These are phyloP conservation scores for Medicago arabica DNA, from an alignment of 306 rosid species.

Conservation along the genomic window DNA sequence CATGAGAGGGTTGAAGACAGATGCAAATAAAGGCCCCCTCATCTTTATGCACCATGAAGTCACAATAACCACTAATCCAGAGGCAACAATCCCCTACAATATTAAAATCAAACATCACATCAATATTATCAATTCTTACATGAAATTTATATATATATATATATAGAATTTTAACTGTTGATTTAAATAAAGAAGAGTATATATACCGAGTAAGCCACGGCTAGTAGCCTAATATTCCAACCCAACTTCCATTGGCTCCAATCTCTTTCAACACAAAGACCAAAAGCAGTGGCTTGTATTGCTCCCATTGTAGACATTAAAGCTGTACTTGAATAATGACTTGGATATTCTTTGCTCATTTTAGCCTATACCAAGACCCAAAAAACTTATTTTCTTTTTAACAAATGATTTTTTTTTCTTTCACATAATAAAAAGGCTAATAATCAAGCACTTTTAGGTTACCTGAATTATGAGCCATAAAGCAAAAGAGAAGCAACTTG, in stretches of 20 bases:
- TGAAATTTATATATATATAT: neutral
- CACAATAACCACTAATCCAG: constrained; percentile 44
- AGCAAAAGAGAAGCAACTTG: constrained; percentile 50
- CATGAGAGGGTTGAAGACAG: constrained; percentile 51
- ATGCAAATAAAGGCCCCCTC: constrained; percentile 55
- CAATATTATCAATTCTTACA: neutral
- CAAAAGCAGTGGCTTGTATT: constrained; percentile 55
- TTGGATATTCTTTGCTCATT: constrained; percentile 63
- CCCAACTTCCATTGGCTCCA: constrained; percentile 73
- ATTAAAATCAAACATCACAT: constrained; percentile 2
- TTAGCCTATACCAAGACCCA: constrained; percentile 52
- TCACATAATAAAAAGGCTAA: too few relatives aligned
- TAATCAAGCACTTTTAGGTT: too few relatives aligned
- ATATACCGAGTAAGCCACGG: constrained; percentile 53
- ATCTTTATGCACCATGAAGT: constrained; percentile 49
- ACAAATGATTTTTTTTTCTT: too few relatives aligned
- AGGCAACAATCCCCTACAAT: constrained; percentile 47
- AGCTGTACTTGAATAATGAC: constrained; percentile 68
- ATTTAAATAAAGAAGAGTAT: neutral
- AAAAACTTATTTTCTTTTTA: too few relatives aligned
- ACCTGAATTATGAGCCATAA: constrained; percentile 50
- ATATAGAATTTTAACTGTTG: neutral
- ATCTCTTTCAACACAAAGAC: constrained; percentile 63
- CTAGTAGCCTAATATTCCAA: constrained; percentile 74
- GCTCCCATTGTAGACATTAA: constrained; percentile 64